A percentile compares a stretch with the other conserved stretches of the same genome.
phyloP scores from a whole-genome alignment of 1,284 basidiomycete species.

The Somion occarium region DNA sequence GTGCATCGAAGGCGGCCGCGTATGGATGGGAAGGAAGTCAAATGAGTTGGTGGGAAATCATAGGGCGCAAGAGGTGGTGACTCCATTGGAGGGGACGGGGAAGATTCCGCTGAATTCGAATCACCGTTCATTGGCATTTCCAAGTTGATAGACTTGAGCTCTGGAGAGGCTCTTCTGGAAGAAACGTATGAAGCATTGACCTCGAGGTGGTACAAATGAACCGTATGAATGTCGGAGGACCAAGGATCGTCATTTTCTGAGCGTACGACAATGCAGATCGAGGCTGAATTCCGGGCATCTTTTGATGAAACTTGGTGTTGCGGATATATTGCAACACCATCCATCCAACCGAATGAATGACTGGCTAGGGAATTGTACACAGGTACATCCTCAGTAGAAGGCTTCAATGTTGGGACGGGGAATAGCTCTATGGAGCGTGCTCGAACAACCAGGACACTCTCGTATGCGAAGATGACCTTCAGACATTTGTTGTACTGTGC shows the following conservation, averaged over 20 bases:
- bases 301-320: conserved; percentile 3
- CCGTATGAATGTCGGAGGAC: conserved; percentile 41
- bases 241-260: conserved; percentile 56
- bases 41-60: conserved; percentile 36
- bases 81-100: background rate
- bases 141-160: background rate
- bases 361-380: conserved; percentile 34
- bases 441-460: conserved; percentile 49
- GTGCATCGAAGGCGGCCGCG: conserved; percentile 49
- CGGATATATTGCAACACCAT: conserved; percentile 37
- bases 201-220: conserved; percentile 42
- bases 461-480: conserved; percentile 43
- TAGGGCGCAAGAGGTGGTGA: conserved; percentile 24
- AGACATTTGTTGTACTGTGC: conserved; percentile 40
- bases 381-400: conserved; percentile 12
- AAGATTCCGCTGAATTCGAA: background rate
- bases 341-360: conserved; percentile 61
- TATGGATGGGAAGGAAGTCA: conserved; percentile 30
- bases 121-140: no score
- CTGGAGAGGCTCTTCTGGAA: background rate
- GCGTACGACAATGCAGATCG: conserved; percentile 49
- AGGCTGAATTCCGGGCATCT: conserved; percentile 6
- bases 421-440: conserved; percentile 56
- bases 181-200: conserved; percentile 25
- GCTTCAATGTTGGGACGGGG: conserved; percentile 33